Conservation (phyloP, 2,329 filamentous ascomycete genomes). For the Ascosphaera apis region DNA sequence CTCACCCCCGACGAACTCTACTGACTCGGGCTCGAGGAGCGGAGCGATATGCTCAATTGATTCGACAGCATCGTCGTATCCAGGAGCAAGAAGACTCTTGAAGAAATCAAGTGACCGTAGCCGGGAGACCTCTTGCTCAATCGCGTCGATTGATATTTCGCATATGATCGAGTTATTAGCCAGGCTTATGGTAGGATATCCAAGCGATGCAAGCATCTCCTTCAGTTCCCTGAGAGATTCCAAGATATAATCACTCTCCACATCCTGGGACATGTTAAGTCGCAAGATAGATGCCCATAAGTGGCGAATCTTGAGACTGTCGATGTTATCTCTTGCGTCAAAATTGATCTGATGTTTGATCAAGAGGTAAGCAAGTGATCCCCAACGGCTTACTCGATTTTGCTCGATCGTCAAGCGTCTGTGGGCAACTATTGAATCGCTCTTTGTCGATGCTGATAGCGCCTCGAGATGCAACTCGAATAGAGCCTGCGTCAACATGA, state of each 20-base stretch:
- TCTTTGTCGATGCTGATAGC: too few species aligned
- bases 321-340: conserved; percentile 12
- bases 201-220: conserved; percentile 24
- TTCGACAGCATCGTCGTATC: conserved; percentile 54
- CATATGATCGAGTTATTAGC: conserved; percentile 77
- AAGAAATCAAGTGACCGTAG: conserved; percentile 96
- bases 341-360: conserved; percentile 21
- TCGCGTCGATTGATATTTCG: conserved; percentile 57
- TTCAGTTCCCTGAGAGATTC: conserved; percentile 41
- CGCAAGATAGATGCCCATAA: conserved; percentile 43
- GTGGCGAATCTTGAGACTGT: conserved; percentile 33
- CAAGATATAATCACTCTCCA: conserved; percentile 35
- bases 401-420: too few species aligned
- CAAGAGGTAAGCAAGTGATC: conserved; percentile 30
- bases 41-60: conserved; percentile 87
- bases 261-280: conserved; percentile 31
- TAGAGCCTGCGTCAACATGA: conserved; percentile 35
- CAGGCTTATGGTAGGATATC: conserved; percentile 32
- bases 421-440: too few species aligned
- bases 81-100: conserved; percentile 63
- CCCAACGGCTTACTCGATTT: conserved; percentile 38
- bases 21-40: conserved; percentile 46
- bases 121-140: conserved; percentile 77
- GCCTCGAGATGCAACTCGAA: conserved; percentile 49
- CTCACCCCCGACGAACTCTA: conserved; percentile 8